Evolutionary conservation across 75 land plant genomes (phyloP).

Genomic region (Selaginella tamariscina): DNA sequence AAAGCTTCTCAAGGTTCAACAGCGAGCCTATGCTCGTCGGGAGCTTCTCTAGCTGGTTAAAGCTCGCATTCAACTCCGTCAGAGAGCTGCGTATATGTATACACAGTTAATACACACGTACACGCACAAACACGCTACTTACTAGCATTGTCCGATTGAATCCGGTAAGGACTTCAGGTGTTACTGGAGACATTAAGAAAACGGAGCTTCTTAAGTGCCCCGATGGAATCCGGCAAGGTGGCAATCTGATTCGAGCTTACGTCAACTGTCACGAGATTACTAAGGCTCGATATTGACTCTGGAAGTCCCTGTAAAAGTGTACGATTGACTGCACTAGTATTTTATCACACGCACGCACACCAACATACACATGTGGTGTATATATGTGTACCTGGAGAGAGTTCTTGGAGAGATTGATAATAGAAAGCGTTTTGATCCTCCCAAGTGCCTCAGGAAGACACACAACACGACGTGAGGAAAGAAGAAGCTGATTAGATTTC

Average conservation of each 20-base stretch:
- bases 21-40: conserved; percentile 2
- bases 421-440: conserved; percentile 30
- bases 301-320: conserved; percentile 41
- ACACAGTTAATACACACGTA: neutral
- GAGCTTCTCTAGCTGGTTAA: conserved; percentile 6
- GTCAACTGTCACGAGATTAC: conserved; percentile 45
- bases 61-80: conserved; percentile 5
- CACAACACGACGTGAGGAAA: conserved; percentile 32
- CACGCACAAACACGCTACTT: neutral
- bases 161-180: conserved; percentile 54
- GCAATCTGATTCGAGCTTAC: conserved; percentile 41
- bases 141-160: conserved; percentile 75
- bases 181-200: conserved; percentile 60
- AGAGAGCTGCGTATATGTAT: neutral
- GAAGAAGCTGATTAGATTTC: conserved; percentile 35
- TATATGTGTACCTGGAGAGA: conserved; percentile 64
- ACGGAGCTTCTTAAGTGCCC: conserved; percentile 50
- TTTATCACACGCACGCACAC: no score
- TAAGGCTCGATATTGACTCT: conserved; percentile 66
- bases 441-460: conserved; percentile 71
- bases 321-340: no score
- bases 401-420: conserved; percentile 52
- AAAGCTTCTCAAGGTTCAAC: conserved; percentile 10
- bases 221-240: conserved; percentile 70
- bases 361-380: no score